These are phyloP conservation scores for Lactifluus hygrophoroides DNA, from an alignment of 768 basidiomycete species.

Conservation along the genomic window DNA sequence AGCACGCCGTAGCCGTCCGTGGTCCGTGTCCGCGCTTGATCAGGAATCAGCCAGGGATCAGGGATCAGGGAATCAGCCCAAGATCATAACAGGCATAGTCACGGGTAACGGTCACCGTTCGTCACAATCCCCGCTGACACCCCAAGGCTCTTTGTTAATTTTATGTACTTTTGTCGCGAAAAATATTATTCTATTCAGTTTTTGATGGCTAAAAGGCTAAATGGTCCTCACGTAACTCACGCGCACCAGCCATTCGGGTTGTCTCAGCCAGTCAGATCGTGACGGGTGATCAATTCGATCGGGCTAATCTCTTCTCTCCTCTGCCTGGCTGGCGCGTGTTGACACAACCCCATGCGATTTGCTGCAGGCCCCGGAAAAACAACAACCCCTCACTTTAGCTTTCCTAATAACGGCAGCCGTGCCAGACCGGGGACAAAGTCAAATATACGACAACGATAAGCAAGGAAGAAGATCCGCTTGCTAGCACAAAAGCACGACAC, in stretches of 20 bases:
- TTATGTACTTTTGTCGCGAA: too few relatives aligned
- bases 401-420: not conserved
- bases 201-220: slow-evolving; percentile 17
- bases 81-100: not conserved
- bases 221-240: slow-evolving; percentile 6
- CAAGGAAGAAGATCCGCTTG: not conserved
- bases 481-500: not conserved
- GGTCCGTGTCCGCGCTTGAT: not conserved
- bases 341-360: not conserved
- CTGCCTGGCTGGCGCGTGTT: not conserved
- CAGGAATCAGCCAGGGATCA: not conserved
- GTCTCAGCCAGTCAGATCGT: not conserved
- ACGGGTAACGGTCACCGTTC: not conserved
- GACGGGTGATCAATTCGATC: slow-evolving; percentile 9
- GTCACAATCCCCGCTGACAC: not conserved
- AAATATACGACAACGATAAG: not conserved
- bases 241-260: not conserved
- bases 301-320: too few relatives aligned
- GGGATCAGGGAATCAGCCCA: too few relatives aligned
- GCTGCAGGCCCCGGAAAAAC: not conserved
- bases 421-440: not conserved
- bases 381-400: not conserved
- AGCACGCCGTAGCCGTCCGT: not conserved
- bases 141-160: too few relatives aligned
- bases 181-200: too few relatives aligned